phyloP scores from a whole-genome alignment of 805 yeast species.

The Lipomyces mesembrius region DNA sequence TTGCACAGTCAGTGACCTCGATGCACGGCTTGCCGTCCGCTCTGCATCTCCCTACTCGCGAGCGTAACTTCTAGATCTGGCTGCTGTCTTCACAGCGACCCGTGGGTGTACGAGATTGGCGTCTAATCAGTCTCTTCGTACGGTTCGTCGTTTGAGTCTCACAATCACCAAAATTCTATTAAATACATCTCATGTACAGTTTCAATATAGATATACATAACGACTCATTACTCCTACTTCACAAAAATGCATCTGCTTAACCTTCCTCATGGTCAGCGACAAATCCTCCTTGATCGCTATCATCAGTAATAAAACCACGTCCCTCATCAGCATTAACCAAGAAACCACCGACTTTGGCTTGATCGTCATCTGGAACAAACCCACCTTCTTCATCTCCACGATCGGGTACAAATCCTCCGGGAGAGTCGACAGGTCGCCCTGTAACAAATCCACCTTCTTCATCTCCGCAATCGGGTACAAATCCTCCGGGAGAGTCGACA shows the following conservation, averaged over 20 bases:
- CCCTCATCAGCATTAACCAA: constrained; percentile 11
- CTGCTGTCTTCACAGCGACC: too few species aligned
- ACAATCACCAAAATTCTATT: not conserved
- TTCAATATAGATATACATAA: too few species aligned
- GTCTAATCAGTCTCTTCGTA: too few species aligned
- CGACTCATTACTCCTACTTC: not conserved
- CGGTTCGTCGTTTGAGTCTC: too few species aligned
- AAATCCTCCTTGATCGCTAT: constrained; percentile 9
- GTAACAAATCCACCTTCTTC: not conserved
- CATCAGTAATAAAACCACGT: constrained; percentile 18
- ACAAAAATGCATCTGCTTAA: not conserved
- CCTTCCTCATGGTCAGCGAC: constrained; percentile 17
- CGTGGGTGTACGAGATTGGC: too few species aligned
- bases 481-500: not conserved
- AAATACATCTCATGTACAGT: not conserved
- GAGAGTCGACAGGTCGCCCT: not conserved
- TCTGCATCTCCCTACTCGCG: too few species aligned
- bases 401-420: not conserved
- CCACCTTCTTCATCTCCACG: constrained; percentile 10
- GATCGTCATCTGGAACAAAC: constrained; percentile 9
- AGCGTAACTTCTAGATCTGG: too few species aligned
- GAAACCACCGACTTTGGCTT: constrained; percentile 4
- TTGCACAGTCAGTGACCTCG: too few species aligned
- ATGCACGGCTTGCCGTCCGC: too few species aligned
- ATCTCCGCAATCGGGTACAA: constrained; percentile 4